Evolutionary conservation across 2,329 filamentous ascomycete genomes (phyloP).

Genomic region (Leptographium lundbergii): DNA sequence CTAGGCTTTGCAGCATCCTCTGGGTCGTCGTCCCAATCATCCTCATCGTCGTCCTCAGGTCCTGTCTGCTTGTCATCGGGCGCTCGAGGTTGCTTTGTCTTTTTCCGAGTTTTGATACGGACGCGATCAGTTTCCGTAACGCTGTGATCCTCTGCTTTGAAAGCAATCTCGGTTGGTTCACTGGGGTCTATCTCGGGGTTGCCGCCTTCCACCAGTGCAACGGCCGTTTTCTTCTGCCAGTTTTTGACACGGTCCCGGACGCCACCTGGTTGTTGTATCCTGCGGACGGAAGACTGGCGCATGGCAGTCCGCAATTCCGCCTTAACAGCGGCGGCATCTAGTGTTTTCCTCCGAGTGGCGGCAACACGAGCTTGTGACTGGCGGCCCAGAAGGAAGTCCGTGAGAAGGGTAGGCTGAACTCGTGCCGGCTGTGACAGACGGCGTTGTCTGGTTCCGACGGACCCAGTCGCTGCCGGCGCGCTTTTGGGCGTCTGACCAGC

Average conservation of each 20-base stretch:
- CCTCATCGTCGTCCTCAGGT: slow-evolving; percentile 9
- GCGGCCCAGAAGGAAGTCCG: slow-evolving; percentile 45
- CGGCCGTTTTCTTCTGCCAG: slow-evolving; percentile 72
- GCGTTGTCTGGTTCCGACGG: slow-evolving; percentile 6
- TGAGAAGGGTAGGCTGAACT: slow-evolving; percentile 36
- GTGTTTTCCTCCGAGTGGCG: slow-evolving; percentile 41
- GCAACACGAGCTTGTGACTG: slow-evolving; percentile 42
- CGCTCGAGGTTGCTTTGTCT: slow-evolving; percentile 17
- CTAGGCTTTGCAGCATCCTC: background rate
- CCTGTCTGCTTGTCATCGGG: background rate
- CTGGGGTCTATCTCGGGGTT: slow-evolving; percentile 39
- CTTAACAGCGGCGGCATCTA: slow-evolving; percentile 42
- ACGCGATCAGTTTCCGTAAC: slow-evolving; percentile 49
- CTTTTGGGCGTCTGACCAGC: slow-evolving; percentile 26
- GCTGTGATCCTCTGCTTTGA: slow-evolving; percentile 45
- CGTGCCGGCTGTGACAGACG: slow-evolving; percentile 26
- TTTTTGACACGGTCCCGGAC: slow-evolving; percentile 68
- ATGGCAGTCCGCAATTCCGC: slow-evolving; percentile 40
- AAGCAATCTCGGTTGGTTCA: slow-evolving; percentile 49
- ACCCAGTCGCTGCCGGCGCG: slow-evolving; percentile 22
- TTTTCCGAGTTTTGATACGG: slow-evolving; percentile 41
- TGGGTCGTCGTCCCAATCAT: slow-evolving; percentile 11
- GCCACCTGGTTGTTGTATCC: slow-evolving; percentile 49
- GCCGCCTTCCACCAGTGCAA: slow-evolving; percentile 38
- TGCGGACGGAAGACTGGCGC: slow-evolving; percentile 44